Percentiles rank a stretch among this genome's conserved stretches.
These are phyloP conservation scores for Calophaca sinica DNA, from an alignment of 306 rosid species.

Conservation along the genomic window DNA sequence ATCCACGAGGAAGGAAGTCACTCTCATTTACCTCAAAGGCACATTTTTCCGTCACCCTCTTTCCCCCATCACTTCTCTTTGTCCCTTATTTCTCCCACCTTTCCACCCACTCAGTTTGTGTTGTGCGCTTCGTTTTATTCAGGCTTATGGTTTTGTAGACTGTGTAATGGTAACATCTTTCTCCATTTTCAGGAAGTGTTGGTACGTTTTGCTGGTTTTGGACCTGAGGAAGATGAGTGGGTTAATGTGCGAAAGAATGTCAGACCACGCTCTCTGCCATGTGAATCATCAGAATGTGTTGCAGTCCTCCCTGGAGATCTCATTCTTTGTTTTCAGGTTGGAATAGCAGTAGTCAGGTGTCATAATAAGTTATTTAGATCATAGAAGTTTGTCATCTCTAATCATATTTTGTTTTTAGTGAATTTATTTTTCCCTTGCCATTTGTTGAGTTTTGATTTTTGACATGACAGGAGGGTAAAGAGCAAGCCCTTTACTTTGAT, in stretches of 20 bases:
- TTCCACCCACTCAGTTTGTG: background rate
- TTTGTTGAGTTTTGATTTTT: constrained; percentile 38
- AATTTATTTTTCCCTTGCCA: constrained; percentile 14
- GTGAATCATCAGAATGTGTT: constrained; percentile 98
- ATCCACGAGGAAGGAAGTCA: no score
- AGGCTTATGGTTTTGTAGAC: constrained; percentile 27
- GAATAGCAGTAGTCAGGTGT: constrained; percentile 31
- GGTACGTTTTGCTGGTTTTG: constrained; percentile 93
- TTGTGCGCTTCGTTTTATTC: background rate
- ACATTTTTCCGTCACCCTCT: no score
- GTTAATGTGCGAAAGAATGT: constrained; percentile 79
- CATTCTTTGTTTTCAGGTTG: constrained; percentile 96
- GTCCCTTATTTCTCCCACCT: no score
- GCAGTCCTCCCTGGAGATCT: constrained; percentile 98
- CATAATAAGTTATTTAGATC: constrained; percentile 40
- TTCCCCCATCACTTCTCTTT: no score
- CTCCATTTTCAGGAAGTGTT: constrained; percentile 80
- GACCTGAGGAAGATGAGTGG: constrained; percentile 99
- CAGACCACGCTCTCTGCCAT: constrained; percentile 93
- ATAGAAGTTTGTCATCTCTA: constrained; percentile 20
- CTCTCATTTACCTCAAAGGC: no score
- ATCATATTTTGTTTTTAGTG: constrained; percentile 15
- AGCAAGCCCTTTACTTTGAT: constrained; percentile 97
- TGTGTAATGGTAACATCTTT: constrained; percentile 20
- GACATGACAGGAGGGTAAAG: constrained; percentile 88